Evolutionary conservation across 495 filamentous ascomycete species (phyloP).

Genomic region (Platismatia glauca): DNA sequence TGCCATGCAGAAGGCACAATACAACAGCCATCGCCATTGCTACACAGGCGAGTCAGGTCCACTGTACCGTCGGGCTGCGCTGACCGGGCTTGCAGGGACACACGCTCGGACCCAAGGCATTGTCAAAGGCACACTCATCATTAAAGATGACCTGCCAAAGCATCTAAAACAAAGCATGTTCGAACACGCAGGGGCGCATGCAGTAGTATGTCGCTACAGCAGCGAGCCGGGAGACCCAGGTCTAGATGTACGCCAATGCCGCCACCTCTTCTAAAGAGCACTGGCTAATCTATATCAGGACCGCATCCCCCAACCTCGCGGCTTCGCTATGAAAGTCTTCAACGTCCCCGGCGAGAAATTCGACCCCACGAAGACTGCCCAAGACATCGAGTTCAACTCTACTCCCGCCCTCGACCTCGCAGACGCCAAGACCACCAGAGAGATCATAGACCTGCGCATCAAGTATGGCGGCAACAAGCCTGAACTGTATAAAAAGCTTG

Average conservation of each 20-base stretch:
- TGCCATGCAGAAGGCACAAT: conserved; percentile 38
- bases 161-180: conserved; percentile 41
- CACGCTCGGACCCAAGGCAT: conserved; percentile 40
- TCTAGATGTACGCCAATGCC: conserved; percentile 27
- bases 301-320: conserved; percentile 37
- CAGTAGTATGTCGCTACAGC: conserved; percentile 33
- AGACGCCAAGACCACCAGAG: conserved; percentile 36
- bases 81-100: conserved; percentile 21
- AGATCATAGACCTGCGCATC: conserved; percentile 40
- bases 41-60: conserved; percentile 24
- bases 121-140: conserved; percentile 37
- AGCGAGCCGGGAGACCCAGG: conserved; percentile 37
- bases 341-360: conserved; percentile 39
- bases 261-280: conserved; percentile 2
- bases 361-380: conserved; percentile 30
- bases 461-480: conserved; percentile 32
- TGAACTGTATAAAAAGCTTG: conserved; percentile 36
- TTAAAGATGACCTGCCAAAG: conserved; percentile 32
- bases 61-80: not conserved
- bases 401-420: conserved; percentile 40
- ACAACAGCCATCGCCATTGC: conserved; percentile 37
- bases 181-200: conserved; percentile 31
- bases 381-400: conserved; percentile 43
- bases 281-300: conserved; percentile 25
- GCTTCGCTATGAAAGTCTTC: conserved; percentile 43